Percentiles rank a stretch among this genome's conserved stretches.
Conservation (phyloP, 2,329 filamentous ascomycete genomes). For the Aspergillus sp. region DNA sequence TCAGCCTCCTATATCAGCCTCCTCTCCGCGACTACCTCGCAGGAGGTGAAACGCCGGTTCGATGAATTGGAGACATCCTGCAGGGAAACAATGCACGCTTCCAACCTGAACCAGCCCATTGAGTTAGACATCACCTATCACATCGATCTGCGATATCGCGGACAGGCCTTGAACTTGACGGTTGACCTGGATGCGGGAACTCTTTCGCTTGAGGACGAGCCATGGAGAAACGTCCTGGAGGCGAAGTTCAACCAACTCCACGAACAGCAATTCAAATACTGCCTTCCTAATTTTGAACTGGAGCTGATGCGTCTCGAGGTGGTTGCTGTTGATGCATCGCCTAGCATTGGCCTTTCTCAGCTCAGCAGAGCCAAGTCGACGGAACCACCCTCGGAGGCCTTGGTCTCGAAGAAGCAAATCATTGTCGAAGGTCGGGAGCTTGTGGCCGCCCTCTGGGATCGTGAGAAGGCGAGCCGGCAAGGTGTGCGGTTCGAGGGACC, state of each 20-base stretch:
- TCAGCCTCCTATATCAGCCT: conserved; percentile 46
- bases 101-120: too few relatives aligned
- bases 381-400: conserved; percentile 34
- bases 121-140: conserved; percentile 30
- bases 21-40: conserved; percentile 34
- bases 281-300: conserved; percentile 43
- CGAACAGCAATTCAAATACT: conserved; percentile 47
- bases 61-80: conserved; percentile 36
- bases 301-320: conserved; percentile 49
- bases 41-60: conserved; percentile 32
- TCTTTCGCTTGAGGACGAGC: conserved; percentile 24
- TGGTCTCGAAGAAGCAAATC: conserved; percentile 33
- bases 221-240: conserved; percentile 33
- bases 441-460: conserved; percentile 46
- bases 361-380: conserved; percentile 26
- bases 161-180: conserved; percentile 42
- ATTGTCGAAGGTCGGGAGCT: conserved; percentile 39
- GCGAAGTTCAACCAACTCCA: conserved; percentile 42
- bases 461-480: conserved; percentile 39
- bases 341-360: conserved; percentile 38
- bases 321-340: conserved; percentile 43
- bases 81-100: conserved; percentile 18
- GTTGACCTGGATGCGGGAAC: conserved; percentile 35
- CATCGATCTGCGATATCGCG: conserved; percentile 48
- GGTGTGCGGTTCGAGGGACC: conserved; percentile 43